Evolutionary conservation across 306 rosid species (phyloP), one percentile per base, ranked within the genome.

Genomic region (Cicer judaicum): DNA sequence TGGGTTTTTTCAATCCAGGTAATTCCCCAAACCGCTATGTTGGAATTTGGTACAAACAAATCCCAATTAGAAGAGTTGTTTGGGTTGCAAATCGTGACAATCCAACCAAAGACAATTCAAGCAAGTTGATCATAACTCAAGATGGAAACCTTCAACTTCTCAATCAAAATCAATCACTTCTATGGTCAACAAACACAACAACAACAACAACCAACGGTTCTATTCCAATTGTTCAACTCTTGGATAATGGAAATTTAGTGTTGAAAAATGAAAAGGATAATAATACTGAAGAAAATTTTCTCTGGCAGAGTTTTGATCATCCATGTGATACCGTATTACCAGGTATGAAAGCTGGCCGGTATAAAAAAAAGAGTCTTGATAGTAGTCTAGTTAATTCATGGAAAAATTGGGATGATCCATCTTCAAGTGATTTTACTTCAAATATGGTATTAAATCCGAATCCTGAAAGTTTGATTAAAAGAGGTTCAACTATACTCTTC

Each of bases 271-370:
- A 21, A 47, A 47, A 47, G 5, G 15, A 76, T 29, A 41, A 2
- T 2, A 70, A 16, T 14, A 68, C 64, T 18, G 18, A 78, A 7
- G 64, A 43, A 2, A 67, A 1, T 13, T 84, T 68, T 15, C 38
- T 83, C 21, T 88, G 90, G 92, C 87, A 88, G 43, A 84, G 92
- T 64, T 85, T 84, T 9, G 88, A 88, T 9, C 46, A 86, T 70
- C 92, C 92, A 1, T 44, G 81, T 11, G 87, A 86, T 12, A 82
- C 88, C 6, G 10, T 81, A 6, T 79, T 87, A 11, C 78, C 81
- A 0, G 84, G 64, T 13, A 86, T 85, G 93, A 86, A 86, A 36
- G 1, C 81, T 5, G 87, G 91, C 1, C 56, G 79, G 82, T 47
- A 86, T 47, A 68, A 71, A 9, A 69, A 76, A 16, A 86, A 73